Evolutionary conservation across 1,284 basidiomycete species (phyloP).

Genomic region (Cryptococcus sp.): DNA sequence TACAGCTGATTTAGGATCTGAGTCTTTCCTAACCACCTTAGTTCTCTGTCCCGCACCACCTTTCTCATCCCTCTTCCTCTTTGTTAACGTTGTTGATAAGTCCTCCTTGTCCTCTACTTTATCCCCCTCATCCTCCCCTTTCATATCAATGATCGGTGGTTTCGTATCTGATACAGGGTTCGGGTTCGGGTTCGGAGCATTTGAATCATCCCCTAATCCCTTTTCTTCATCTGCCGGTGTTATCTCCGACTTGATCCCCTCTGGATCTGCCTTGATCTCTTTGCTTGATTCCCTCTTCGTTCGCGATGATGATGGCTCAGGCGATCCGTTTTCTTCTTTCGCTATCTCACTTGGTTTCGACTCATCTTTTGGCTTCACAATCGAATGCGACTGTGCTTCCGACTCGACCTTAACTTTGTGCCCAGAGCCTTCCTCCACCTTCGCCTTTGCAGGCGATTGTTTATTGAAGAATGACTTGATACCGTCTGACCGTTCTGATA

Average conservation of each 20-base stretch:
- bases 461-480: slow-evolving; percentile 82
- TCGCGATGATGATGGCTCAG: slow-evolving; percentile 3
- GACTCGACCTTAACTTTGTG: background rate
- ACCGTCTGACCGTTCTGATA: slow-evolving; percentile 75
- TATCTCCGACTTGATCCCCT: slow-evolving; percentile 2
- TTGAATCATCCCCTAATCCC: slow-evolving; percentile 36
- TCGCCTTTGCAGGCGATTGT: slow-evolving; percentile 48
- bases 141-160: background rate
- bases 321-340: background rate
- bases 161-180: no score
- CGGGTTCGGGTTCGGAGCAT: slow-evolving; percentile 19
- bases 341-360: slow-evolving; percentile 5
- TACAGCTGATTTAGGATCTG: background rate
- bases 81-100: background rate
- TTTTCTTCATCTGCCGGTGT: slow-evolving; percentile 1
- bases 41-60: slow-evolving; percentile 23
- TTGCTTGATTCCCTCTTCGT: background rate
- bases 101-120: background rate
- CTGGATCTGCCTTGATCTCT: slow-evolving; percentile 3
- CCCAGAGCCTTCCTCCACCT: no score
- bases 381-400: background rate
- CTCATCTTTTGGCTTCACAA: no score
- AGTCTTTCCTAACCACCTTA: slow-evolving; percentile 16
- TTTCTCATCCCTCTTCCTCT: background rate
- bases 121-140: background rate